These are phyloP conservation scores for Neolentinus lepideus DNA, from an alignment of 1,284 basidiomycete genomes.

Conservation along the genomic window DNA sequence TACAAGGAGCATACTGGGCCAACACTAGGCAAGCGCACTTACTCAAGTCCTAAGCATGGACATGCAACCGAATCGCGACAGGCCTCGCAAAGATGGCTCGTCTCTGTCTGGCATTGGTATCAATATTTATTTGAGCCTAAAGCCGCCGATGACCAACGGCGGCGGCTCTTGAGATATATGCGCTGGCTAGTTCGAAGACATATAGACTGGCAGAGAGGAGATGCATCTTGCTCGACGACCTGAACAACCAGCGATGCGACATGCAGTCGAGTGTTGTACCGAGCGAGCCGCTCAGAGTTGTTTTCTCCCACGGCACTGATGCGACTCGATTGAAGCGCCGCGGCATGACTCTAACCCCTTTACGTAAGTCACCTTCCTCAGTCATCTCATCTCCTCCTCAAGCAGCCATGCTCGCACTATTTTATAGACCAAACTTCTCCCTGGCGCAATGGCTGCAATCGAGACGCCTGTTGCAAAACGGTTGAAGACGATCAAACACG, in stretches of 20 bases:
- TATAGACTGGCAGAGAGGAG: no score
- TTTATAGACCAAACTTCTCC: not conserved
- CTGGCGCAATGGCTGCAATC: not conserved
- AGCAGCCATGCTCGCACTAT: not conserved
- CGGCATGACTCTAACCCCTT: no score
- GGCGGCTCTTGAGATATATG: slow-evolving; percentile 9
- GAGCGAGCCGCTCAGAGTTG: no score
- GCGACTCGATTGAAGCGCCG: no score
- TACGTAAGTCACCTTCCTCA: not conserved
- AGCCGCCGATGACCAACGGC: slow-evolving; percentile 49
- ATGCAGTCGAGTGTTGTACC: no score
- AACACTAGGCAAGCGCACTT: slow-evolving; percentile 23
- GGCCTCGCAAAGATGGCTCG: slow-evolving; percentile 32
- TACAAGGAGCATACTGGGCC: slow-evolving; percentile 49
- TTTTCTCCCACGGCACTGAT: no score
- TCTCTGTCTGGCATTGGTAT: slow-evolving; percentile 14
- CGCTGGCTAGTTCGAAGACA: not conserved
- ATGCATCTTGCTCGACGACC: no score
- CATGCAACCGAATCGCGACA: slow-evolving; percentile 12
- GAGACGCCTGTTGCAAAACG: slow-evolving; percentile 56
- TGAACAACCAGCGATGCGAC: no score
- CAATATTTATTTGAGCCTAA: slow-evolving; percentile 25
- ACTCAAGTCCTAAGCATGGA: not conserved
- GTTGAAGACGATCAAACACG: slow-evolving; percentile 70
- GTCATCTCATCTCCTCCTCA: not conserved